Base-by-base conservation (phyloP, 495 filamentous ascomycete genomes). In the Aspergillus campestris region DNA sequence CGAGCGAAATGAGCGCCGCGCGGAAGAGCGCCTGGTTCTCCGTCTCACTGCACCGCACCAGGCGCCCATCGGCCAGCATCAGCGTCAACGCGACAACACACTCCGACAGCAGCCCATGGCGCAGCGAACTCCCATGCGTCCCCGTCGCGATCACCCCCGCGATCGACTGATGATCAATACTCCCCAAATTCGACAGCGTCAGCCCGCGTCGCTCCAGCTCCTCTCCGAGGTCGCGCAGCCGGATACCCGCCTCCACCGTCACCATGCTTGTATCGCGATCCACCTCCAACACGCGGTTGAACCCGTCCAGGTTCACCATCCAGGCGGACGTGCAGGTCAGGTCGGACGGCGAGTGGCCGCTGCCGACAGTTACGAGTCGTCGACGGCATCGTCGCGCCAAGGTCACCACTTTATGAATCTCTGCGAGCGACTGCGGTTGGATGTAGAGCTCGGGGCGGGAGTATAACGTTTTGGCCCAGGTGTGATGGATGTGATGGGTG, bases 401-500 rank as follows among this genome's bases (percentile, higher is more conserved):
- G 32, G 72, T 83, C 33, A 95, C 75, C 47, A 85, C 70, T 65
- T 94, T 86, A 55, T 87, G 81, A 51, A 98, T 78, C 66, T 97
- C 94, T 6, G 71, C 69, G 40, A 87, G 68, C 0, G 82, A 80
- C 47, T 86, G 71, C 1, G 92, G 92, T 45, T 81, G 85, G 51
- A 97, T 77, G 65, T 88, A 95, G 47, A 96, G 79, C 66, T 95
- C 89, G 0, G 92, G 92, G 13, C 80, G 77, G 35, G 81, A 87
- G 58, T 82, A 82, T 68, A 89, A 92, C 33, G 92, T 97, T 59
- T 82, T 84, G 24, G 94, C 92, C 92, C 92, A 98, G n/a, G 94
- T 98, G 56, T 84, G 82, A 72, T 98, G 92, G 31, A 77, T 65
- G 64, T 96, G 79, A 29, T 75, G 66, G 45, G 69, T 64, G 39